These are phyloP conservation scores for Rosa multiflora DNA, from an alignment of 306 rosid genomes.

Conservation along the genomic window DNA sequence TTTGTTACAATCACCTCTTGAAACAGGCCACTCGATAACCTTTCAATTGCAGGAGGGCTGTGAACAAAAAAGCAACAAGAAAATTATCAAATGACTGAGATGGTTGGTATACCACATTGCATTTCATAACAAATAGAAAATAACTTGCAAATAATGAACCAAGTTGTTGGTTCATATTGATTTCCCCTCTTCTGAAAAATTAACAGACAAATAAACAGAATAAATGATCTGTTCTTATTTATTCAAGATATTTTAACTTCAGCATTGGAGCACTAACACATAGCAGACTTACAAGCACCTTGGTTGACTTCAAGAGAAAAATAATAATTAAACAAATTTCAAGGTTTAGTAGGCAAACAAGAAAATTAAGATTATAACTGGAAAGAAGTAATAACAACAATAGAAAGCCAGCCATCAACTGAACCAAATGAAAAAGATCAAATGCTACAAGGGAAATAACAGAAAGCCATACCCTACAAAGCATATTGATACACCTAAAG, in stretches of 20 bases:
- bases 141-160: neutral
- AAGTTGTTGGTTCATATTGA: neutral
- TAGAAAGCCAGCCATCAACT: neutral
- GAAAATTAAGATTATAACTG: neutral
- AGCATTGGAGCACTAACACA: neutral
- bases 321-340: neutral
- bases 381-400: neutral
- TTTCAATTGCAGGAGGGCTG: constrained; percentile 95
- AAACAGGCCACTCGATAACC: constrained; percentile 82
- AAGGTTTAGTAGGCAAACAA: neutral
- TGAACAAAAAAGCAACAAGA: constrained; percentile 5
- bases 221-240: neutral
- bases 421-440: constrained; percentile 5
- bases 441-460: neutral
- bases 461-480: neutral
- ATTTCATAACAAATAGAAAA: neutral
- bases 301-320: neutral
- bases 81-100: neutral
- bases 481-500: constrained; percentile 54
- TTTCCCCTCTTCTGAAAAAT: neutral
- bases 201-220: neutral
- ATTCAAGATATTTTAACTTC: neutral
- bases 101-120: neutral
- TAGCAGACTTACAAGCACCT: neutral
- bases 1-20: constrained; percentile 93